Conservation (phyloP, 352 stramenopile genomes). For the Phytopythium chamaehyphon region DNA sequence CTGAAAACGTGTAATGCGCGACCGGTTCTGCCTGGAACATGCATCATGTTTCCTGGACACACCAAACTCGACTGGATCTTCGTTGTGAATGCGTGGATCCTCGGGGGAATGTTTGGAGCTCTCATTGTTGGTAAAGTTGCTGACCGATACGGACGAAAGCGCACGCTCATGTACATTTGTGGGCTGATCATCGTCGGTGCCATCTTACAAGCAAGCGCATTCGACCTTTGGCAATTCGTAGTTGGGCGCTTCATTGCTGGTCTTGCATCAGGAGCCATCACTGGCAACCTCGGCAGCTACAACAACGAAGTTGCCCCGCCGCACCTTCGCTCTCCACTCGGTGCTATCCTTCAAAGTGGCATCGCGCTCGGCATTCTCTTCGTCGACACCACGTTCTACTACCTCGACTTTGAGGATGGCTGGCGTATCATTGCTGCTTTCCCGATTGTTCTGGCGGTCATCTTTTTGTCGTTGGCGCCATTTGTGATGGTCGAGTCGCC, state of each 20-base stretch:
- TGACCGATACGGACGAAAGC: slow-evolving; percentile 37
- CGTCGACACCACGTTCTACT: slow-evolving; percentile 43
- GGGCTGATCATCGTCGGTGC: slow-evolving; percentile 42
- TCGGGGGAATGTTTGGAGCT: slow-evolving; percentile 39
- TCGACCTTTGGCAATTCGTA: slow-evolving; percentile 26
- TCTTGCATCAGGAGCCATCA: slow-evolving; percentile 32
- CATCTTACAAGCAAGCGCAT: slow-evolving; percentile 20
- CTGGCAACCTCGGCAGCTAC: slow-evolving; percentile 20
- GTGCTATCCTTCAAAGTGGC: slow-evolving; percentile 39
- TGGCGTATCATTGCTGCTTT: slow-evolving; percentile 55
- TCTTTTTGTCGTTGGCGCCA: slow-evolving; percentile 31
- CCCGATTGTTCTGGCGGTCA: slow-evolving; percentile 26
- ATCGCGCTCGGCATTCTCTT: slow-evolving; percentile 43
- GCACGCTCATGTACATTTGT: slow-evolving; percentile 29
- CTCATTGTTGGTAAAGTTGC: slow-evolving; percentile 28
- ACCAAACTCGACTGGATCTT: slow-evolving; percentile 21
- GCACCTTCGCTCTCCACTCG: slow-evolving; percentile 29
- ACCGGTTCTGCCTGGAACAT: slow-evolving; percentile 26
- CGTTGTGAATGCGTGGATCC: slow-evolving; percentile 28
- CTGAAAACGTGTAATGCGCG: slow-evolving; percentile 21
- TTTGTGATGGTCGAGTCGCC: slow-evolving; percentile 50
- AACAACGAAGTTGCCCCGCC: slow-evolving; percentile 46
- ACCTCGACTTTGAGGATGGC: slow-evolving; percentile 34
- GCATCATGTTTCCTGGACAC: slow-evolving; percentile 51
- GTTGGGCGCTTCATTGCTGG: slow-evolving; percentile 43